phyloP scores from a whole-genome alignment of 2,329 filamentous ascomycete genomes.

The Claviceps maximensis region DNA sequence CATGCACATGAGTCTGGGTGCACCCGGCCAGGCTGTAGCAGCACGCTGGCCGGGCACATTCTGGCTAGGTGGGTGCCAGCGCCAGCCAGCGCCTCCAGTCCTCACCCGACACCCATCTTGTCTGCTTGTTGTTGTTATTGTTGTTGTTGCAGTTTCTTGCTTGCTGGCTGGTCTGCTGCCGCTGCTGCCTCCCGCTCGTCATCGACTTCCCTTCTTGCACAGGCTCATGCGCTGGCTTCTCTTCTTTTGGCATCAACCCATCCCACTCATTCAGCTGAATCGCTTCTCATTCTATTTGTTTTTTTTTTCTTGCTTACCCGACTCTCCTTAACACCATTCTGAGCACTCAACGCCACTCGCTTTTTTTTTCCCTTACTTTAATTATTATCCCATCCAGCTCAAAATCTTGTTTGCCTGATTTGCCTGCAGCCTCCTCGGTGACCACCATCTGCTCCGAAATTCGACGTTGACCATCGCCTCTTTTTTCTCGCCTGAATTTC shows the following conservation, averaged over 20 bases:
- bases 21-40: no score
- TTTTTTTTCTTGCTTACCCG: not conserved
- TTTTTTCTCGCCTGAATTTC: not conserved
- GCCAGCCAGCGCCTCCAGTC: no score
- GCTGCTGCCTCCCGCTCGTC: constrained; percentile 4
- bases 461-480: not conserved
- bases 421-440: not conserved
- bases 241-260: not conserved
- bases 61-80: no score
- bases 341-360: constrained; percentile 1
- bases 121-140: not conserved
- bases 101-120: no score
- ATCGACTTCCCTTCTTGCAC: constrained; percentile 2
- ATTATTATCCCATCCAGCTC: not conserved
- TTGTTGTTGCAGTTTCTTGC: not conserved
- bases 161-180: not conserved
- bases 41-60: no score
- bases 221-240: constrained; percentile 1
- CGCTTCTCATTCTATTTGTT: not conserved
- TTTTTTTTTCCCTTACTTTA: not conserved
- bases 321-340: not conserved
- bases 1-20: not conserved
- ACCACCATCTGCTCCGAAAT: not conserved
- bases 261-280: constrained; percentile 1
- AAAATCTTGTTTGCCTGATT: constrained; percentile 4